Base-by-base conservation (phyloP, 2,329 filamentous ascomycete genomes). In the Penicillium sp. region DNA sequence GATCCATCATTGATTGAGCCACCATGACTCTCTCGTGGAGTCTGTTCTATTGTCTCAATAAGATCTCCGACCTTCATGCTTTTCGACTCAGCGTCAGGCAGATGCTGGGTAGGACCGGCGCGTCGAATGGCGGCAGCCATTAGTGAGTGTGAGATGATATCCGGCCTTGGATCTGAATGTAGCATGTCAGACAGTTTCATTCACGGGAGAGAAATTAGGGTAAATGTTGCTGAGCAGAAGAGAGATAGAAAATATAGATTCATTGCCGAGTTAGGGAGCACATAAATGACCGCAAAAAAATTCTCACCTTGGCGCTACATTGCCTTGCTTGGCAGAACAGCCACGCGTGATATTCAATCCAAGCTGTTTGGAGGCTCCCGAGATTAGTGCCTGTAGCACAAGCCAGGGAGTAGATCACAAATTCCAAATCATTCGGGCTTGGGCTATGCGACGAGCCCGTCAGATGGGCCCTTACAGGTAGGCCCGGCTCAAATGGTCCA, bases 1-100 rank as follows among this genome's bases (percentile, higher is more conserved):
- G 56, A 62, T n/a, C 54, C 62, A 23, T 59, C 61, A 26, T 58
- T 59, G 26, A 68, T 55, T 0, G 62, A 66, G 16, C 57, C 55
- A 24, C 61, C 60, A 23, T 54, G 49, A 45, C 58, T 53, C 42
- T 57, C 55, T 10, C 58, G 46, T 7, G 54, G 31, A 28, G 47
- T 36, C 45, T 68, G 65, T 38, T 65, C 63, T 9, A 53, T 24
- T 7, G 53, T 24, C 16, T 51, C 58, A 21, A 48, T 29, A 2
- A 38, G 47, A 42, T 55, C 51, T 6, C 47, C 47, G 3, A 55
- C 43, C 15, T 62, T 57, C 18, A 45, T 51, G 26, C 53, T 31
- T 4, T 58, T 58, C 13, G 52, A 46, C 43, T 58, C 59, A 8
- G 54, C 45, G 47, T 58, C 52, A 47, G 49, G 41, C 21, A 52